Base-by-base conservation (phyloP, 169 alveolate genomes). In the Neospora caninum region DNA sequence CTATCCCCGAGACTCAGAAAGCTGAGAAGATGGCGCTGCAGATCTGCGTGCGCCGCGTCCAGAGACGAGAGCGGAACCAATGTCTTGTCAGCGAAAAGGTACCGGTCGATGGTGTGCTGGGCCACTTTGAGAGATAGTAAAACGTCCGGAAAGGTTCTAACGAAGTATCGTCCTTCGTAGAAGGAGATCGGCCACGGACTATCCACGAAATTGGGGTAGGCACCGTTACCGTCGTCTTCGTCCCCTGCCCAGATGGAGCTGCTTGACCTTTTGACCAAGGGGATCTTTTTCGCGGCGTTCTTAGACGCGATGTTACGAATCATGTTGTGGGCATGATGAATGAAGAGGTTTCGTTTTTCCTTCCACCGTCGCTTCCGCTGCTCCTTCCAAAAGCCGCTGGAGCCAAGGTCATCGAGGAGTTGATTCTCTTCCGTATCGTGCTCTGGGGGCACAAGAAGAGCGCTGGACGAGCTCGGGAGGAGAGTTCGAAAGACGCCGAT, bases 141-240 rank as follows among this genome's bases (percentile, higher is more conserved):
- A 22, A 82, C 89, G 7, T 82, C 69, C 22, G 89, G 89, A 82
- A 41, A 82, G 0, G 49, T 45, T 39, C 31, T 20, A 49, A 82
- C 41, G 36, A 82, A 82, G 67, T 82, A 82, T 31, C 89, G 9
- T 9, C 89, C 89, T 82, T 82, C 89, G 67, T 82, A 82, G 36
- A 82, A 82, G 36, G 89, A 82, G 67, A 82, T 82, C 27, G 89
- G 89, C 89, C 89, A 82, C 36, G 89, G 89, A n/a, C 89, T 82
- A 31, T 82, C 89, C 36, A 82, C 10, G 41, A 82, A 82, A 27
- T 0, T 41, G 70, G 89, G 89, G 67, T 82, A 82, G 22, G 41
- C 0, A 13, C 69, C 89, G 18, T 42, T 31, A 22, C 41, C 27
- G 69, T 82, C 89, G 41, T 82, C 89, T n/a, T 27, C 58, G 89